phyloP scores from a whole-genome alignment of 2,329 filamentous ascomycete genomes.

The Phaeosphaeria sp. region DNA sequence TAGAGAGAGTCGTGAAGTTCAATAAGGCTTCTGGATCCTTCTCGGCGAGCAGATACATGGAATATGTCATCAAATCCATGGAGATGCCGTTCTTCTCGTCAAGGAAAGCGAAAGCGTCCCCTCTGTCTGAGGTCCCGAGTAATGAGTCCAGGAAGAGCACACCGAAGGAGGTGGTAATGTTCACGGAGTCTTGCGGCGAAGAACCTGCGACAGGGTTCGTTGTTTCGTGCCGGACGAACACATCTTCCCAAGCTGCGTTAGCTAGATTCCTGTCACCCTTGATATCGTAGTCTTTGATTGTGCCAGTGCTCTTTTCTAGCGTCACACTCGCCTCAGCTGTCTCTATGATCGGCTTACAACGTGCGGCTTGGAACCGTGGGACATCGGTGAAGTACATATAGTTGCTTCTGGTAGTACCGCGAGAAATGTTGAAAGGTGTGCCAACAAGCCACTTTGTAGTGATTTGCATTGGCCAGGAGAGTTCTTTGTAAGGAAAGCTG shows the following conservation, averaged over 20 bases:
- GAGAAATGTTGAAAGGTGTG: not conserved
- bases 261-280: not conserved
- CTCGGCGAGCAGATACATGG: conserved; percentile 19
- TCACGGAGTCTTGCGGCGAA: not conserved
- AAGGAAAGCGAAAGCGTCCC: conserved; percentile 34
- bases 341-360: conserved; percentile 20
- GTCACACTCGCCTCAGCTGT: conserved; percentile 13
- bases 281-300: conserved; percentile 13
- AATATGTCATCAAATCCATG: conserved; percentile 22
- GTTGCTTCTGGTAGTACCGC: not conserved
- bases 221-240: conserved; percentile 9
- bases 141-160: conserved; percentile 19
- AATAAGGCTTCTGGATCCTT: conserved; percentile 27
- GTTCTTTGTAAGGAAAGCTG: not conserved
- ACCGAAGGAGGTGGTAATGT: conserved; percentile 15
- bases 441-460: conserved; percentile 5
- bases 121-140: conserved; percentile 15
- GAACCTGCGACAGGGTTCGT: not conserved
- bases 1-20: conserved; percentile 13
- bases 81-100: conserved; percentile 23
- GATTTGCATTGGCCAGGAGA: not conserved
- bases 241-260: conserved; percentile 15
- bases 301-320: conserved; percentile 9
- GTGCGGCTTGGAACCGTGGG: conserved; percentile 21
- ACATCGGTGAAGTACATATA: conserved; percentile 9